A percentile compares a stretch with the other conserved stretches of the same genome.
phyloP scores from a whole-genome alignment of 1,284 basidiomycete species.

The Ganoderma multipileum region DNA sequence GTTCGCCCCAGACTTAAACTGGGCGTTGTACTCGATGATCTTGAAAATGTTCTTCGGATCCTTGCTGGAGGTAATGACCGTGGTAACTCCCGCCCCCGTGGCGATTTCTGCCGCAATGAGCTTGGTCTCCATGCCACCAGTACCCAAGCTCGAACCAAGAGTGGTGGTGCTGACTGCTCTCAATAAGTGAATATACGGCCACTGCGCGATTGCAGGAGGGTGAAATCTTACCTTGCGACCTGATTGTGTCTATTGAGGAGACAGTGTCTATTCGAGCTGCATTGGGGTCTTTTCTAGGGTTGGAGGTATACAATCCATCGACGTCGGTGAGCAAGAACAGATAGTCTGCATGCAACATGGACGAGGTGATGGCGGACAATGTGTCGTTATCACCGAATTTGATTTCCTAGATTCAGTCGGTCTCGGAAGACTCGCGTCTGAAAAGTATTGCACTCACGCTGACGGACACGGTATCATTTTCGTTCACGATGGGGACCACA shows the following conservation, averaged over 20 bases:
- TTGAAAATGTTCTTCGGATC: constrained; percentile 80
- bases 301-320: constrained; percentile 94
- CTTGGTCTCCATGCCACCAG: constrained; percentile 99
- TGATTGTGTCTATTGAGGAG: constrained; percentile 82
- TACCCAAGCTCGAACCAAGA: constrained; percentile 91
- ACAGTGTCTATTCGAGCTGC: constrained; percentile 88
- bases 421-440: background rate
- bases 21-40: constrained; percentile 81
- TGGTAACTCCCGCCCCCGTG: constrained; percentile 94
- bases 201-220: background rate
- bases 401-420: constrained; percentile 75
- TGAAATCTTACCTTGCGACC: constrained; percentile 70
- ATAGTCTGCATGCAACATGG: constrained; percentile 97
- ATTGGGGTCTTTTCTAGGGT: constrained; percentile 88
- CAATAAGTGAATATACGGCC: background rate
- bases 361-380: constrained; percentile 94
- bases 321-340: constrained; percentile 98
- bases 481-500: constrained; percentile 94
- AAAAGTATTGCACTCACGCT: constrained; percentile 64
- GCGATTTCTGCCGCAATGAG: constrained; percentile 98
- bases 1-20: constrained; percentile 44
- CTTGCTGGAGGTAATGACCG: constrained; percentile 88
- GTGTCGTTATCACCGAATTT: constrained; percentile 99
- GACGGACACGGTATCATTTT: constrained; percentile 96
- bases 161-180: constrained; percentile 86